A percentile compares a stretch with the other conserved stretches of the same genome.
These are phyloP conservation scores for Pinguiococcus pyrenoidosus DNA, from an alignment of 108 stramenopile genomes.

Conservation along the genomic window DNA sequence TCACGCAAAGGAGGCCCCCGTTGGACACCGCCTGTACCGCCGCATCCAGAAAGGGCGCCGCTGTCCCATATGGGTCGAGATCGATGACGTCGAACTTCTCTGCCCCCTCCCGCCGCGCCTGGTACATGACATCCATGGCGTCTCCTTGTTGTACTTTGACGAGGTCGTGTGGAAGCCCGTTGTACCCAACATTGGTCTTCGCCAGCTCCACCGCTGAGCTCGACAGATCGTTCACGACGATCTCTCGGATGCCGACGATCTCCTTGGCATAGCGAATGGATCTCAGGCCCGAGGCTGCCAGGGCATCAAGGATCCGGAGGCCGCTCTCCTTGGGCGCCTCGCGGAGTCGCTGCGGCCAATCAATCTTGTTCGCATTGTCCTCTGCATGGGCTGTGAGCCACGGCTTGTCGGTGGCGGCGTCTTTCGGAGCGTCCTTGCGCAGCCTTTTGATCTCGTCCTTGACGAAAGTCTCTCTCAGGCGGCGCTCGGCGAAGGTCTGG, in stretches of 20 bases:
- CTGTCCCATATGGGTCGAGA: constrained; percentile 84
- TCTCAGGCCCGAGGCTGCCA: constrained; percentile 81
- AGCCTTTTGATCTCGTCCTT: constrained; percentile 14
- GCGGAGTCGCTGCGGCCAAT: background rate
- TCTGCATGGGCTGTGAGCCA: no score
- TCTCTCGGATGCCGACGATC: constrained; percentile 56
- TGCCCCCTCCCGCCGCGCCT: background rate
- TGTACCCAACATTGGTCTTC: constrained; percentile 45
- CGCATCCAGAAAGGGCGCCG: constrained; percentile 77
- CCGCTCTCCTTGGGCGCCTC: constrained; percentile 32
- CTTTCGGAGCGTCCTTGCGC: constrained; percentile 40
- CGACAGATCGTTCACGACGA: constrained; percentile 72
- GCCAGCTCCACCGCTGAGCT: constrained; percentile 48
- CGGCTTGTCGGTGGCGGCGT: no score
- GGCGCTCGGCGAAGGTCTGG: constrained; percentile 51
- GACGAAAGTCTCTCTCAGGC: constrained; percentile 23
- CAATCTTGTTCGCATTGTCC: no score
- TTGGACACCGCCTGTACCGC: constrained; percentile 62
- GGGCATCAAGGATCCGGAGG: constrained; percentile 70
- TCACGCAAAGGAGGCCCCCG: constrained; percentile 74
- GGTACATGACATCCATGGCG: constrained; percentile 35
- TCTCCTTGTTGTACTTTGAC: constrained; percentile 47
- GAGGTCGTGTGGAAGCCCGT: constrained; percentile 45
- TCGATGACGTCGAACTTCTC: constrained; percentile 67
- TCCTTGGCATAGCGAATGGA: constrained; percentile 83